These are phyloP conservation scores for Pyronema omphalodes DNA, from an alignment of 495 filamentous ascomycete genomes.

Conservation along the genomic window DNA sequence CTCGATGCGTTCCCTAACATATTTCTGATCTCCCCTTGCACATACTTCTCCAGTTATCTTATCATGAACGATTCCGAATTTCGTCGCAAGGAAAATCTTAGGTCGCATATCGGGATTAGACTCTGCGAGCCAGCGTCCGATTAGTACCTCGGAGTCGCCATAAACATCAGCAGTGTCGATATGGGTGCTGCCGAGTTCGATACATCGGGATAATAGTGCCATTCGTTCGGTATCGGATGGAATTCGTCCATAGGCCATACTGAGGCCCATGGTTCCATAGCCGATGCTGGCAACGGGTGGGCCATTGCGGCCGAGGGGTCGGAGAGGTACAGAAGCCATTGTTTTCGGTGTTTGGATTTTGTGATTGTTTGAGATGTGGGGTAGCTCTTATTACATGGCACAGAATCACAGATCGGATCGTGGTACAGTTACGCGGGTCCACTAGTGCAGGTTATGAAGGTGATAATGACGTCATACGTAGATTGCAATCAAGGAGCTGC, in stretches of 20 bases:
- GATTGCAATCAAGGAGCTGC: too few species aligned
- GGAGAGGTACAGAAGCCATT: constrained; percentile 16
- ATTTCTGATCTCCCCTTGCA: constrained; percentile 32
- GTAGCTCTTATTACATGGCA: too few species aligned
- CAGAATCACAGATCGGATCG: too few species aligned
- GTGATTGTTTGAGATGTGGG: too few species aligned
- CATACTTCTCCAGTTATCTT: background rate
- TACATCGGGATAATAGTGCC: constrained; percentile 31
- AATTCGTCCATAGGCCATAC: constrained; percentile 30
- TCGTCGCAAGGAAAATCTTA: constrained; percentile 40
- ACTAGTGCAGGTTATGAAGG: too few species aligned
- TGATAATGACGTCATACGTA: too few species aligned
- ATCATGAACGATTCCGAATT: constrained; percentile 28
- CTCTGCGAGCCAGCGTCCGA: constrained; percentile 36
- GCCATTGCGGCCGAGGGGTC: constrained; percentile 35
- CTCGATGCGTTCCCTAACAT: constrained; percentile 33
- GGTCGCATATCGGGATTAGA: constrained; percentile 30
- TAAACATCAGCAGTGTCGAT: constrained; percentile 36
- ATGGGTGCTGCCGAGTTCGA: constrained; percentile 30
- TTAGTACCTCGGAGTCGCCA: constrained; percentile 33
- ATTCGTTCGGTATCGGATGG: constrained; percentile 31
- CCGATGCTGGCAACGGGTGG: constrained; percentile 37
- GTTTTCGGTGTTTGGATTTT: background rate
- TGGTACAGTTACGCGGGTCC: too few species aligned
- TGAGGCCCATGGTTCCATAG: constrained; percentile 37